Percentiles rank a stretch among this genome's conserved stretches.
These are phyloP conservation scores for Adiantum capillusveneris DNA, from an alignment of 75 land plant genomes.

Conservation along the genomic window DNA sequence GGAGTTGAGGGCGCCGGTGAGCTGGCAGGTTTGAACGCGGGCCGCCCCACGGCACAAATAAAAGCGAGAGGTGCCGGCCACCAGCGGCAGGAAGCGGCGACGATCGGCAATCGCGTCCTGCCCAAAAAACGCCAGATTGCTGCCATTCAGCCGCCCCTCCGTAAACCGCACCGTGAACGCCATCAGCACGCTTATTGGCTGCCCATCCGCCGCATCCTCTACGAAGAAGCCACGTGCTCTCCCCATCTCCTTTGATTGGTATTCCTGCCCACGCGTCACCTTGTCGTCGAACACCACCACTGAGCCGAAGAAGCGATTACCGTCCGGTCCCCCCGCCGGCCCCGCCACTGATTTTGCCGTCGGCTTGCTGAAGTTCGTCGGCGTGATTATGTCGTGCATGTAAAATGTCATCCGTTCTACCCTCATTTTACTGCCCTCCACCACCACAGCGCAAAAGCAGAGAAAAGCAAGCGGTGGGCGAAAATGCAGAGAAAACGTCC, in stretches of 20 bases:
- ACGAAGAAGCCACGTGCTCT: conserved; percentile 24
- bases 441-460: no score
- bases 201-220: background rate
- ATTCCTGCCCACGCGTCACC: conserved; percentile 15
- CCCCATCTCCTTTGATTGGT: conserved; percentile 14
- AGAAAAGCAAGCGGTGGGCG: no score
- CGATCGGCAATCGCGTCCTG: background rate
- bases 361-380: no score
- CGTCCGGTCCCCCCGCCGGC: background rate
- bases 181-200: conserved; percentile 5
- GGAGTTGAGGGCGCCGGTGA: no score
- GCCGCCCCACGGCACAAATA: conserved; percentile 19
- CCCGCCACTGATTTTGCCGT: conserved; percentile 1
- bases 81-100: conserved; percentile 16
- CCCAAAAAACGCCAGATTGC: conserved; percentile 15
- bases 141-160: conserved; percentile 20
- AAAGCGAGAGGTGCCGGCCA: conserved; percentile 18
- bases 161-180: conserved; percentile 7
- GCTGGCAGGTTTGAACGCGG: no score
- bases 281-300: conserved; percentile 16
- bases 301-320: conserved; percentile 12
- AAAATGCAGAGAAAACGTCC: no score
- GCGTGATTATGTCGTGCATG: no score
- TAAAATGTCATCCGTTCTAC: no score
- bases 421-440: no score